A percentile compares a stretch with the other conserved stretches of the same genome.
Conservation (phyloP, 768 basidiomycete genomes). For the Cubamyces sp. region DNA sequence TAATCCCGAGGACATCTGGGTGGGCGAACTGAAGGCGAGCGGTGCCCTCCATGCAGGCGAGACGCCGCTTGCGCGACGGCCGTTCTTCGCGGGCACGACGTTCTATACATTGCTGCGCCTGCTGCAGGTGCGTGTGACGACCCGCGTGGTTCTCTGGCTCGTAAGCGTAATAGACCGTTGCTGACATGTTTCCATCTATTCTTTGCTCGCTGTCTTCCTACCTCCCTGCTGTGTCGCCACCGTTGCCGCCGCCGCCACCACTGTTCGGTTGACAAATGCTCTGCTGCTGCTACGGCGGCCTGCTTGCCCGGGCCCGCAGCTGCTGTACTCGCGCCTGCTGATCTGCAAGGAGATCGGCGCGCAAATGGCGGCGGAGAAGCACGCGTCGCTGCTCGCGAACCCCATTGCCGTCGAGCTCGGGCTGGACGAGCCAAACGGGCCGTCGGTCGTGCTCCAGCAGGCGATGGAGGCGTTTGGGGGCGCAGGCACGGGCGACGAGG, state of each 20-base stretch:
- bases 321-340: slow-evolving; percentile 85
- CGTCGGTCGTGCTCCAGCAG: slow-evolving; percentile 67
- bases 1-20: slow-evolving; percentile 58
- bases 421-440: slow-evolving; percentile 81
- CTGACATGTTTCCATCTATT: slow-evolving; percentile 11
- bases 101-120: slow-evolving; percentile 90
- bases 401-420: slow-evolving; percentile 83
- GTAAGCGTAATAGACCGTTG: slow-evolving; percentile 14
- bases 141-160: slow-evolving; percentile 3
- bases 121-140: slow-evolving; percentile 72
- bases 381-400: slow-evolving; percentile 72
- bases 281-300: no score
- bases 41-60: slow-evolving; percentile 30
- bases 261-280: no score
- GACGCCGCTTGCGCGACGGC: slow-evolving; percentile 41
- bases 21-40: slow-evolving; percentile 45
- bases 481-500: slow-evolving; percentile 37
- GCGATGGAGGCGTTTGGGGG: slow-evolving; percentile 61
- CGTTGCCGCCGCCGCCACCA: no score
- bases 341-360: slow-evolving; percentile 84
- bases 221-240: no score
- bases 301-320: slow-evolving; percentile 44
- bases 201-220: no score
- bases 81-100: slow-evolving; percentile 91
- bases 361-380: slow-evolving; percentile 66